Base-by-base conservation (phyloP, 2,329 filamentous ascomycete genomes). In the Colletotrichum simmondsii region DNA sequence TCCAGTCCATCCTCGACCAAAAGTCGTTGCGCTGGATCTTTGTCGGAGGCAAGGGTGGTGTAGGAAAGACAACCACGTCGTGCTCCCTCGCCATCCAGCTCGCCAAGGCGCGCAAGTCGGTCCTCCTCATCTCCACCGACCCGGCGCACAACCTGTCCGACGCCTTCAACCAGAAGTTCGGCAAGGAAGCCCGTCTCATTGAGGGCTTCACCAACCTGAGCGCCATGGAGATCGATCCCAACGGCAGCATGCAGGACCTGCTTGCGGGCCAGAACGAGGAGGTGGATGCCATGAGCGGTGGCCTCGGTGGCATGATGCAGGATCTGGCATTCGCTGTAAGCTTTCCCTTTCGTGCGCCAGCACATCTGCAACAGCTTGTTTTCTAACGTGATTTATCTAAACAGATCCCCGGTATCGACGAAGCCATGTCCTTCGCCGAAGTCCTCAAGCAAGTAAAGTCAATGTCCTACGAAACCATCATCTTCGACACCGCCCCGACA, bases 351-450 rank as follows among this genome's bases (percentile, higher is more conserved):
- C 35, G 2, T 19, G 16, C 37, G n/a, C 24, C 37, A 35, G 19
- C 42, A n/a, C 0, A 10, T n/a, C 0, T 49, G 42, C 8, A 49
- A 8, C 19, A 22, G 2, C 1, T 49, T 11, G 19, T 49, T 49
- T 19, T 19, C 35, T 66, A 61, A 63, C 46, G 1, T n/a, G 7
- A 19, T 11, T 35, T 46, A 53, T 42, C 24, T 28, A n/a, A 26
- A 63, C 78, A 97, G 94, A 99, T 99, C 75, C 97, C 97, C 22
- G 97, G 97, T 85, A 97, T 99, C 75, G 97, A 99, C 82, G 97
- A 99, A 85, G 97, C 97, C 83, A 99, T 99, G 97, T 98, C 95
- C 70, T 99, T 99, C 81, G 97, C 97, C 82, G 97, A 99, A 87
- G 97, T 99, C 76, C 90, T 99, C 80, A 99, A 99, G 85, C 97